Evolutionary conservation across 139 green algal genomes (phyloP).

Genomic region (Spirogloea muscicola): DNA sequence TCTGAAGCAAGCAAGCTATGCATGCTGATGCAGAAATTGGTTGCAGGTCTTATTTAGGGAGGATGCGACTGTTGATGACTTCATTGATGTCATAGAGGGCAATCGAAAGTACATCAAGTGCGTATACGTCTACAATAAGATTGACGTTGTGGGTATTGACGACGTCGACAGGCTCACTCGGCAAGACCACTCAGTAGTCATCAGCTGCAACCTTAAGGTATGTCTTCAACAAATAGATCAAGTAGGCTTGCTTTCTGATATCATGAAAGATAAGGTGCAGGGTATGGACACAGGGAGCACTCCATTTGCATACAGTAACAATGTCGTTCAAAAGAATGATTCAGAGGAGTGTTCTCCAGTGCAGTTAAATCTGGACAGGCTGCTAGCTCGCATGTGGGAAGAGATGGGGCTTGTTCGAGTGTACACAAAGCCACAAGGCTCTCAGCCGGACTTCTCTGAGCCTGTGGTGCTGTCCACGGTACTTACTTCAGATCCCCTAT

Average conservation of each 20-base stretch:
- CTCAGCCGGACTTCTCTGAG: slow-evolving; percentile 93
- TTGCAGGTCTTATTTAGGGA: slow-evolving; percentile 46
- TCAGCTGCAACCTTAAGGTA: slow-evolving; percentile 64
- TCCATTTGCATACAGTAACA: no score
- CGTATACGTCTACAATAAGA: slow-evolving; percentile 99
- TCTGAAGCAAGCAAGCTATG: no score
- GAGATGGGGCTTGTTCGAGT: slow-evolving; percentile 91
- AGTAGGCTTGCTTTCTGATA: no score
- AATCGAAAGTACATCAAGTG: slow-evolving; percentile 77
- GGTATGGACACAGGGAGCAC: no score
- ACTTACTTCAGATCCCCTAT: no score
- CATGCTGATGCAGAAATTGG: no score
- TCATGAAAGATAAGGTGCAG: no score
- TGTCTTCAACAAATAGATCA: no score
- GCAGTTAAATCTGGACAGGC: slow-evolving; percentile 86
- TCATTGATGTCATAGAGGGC: slow-evolving; percentile 97
- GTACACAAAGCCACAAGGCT: slow-evolving; percentile 93
- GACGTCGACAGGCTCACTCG: slow-evolving; percentile 89
- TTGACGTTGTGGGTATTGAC: slow-evolving; percentile 86
- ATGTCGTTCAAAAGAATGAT: no score
- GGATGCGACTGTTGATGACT: slow-evolving; percentile 59
- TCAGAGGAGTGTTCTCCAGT: no score
- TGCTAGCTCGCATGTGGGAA: slow-evolving; percentile 90
- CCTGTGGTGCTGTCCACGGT: slow-evolving; percentile 69
- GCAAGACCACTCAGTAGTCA: slow-evolving; percentile 75